Evolutionary conservation across 495 filamentous ascomycete species (phyloP), one percentile per base, ranked within the genome.

Genomic region (Penicillium cinerascens): DNA sequence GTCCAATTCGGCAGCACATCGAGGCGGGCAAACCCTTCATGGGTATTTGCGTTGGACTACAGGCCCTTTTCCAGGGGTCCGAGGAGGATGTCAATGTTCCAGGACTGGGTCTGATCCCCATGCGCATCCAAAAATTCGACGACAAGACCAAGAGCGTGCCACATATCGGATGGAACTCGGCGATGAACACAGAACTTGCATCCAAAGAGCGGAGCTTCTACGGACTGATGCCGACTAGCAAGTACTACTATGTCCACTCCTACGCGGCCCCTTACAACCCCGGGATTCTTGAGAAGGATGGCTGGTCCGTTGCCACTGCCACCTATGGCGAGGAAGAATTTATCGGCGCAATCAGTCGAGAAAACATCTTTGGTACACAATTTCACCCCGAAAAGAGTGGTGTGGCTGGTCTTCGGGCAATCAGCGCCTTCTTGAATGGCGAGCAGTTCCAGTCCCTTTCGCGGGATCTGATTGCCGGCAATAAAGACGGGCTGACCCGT

Each of bases 381-480:
- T 98, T 97, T 66, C 93, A 98, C 70, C 93, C 93, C 0, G 93
- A 98, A 68, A 98, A 98, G 77, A 95, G 89, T 65, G 93, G 93
- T 16, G 82, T 85, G 16, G 92, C 95, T 17, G 93, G 93, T 5
- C 66, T 97, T 37, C 72, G 89, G 20, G 86, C 93, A 1, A 56
- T 98, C 45, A 87, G 87, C 58, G 87, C 93, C 4, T 98, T 98
- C 63, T 66, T 96, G 36, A 80, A 88, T 15, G 87, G 88, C 7
- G 76, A 80, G 22, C 59, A 66, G 45, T 74, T 82, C 38, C 57
- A 76, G 38, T 59, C 70, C n/a, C 63, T 81, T 11, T 38, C 67
- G n/a, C 46, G 61, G 25, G 59, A 59, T 11, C 50, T 63, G 8
- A 40, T 53, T 23, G 49, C 57, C 22, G 52, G 47, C 33, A 61